A percentile compares a stretch with the other conserved stretches of the same genome.
Conservation (phyloP, 1,139 yeast genomes). For the Blastobotrys serpentis region DNA sequence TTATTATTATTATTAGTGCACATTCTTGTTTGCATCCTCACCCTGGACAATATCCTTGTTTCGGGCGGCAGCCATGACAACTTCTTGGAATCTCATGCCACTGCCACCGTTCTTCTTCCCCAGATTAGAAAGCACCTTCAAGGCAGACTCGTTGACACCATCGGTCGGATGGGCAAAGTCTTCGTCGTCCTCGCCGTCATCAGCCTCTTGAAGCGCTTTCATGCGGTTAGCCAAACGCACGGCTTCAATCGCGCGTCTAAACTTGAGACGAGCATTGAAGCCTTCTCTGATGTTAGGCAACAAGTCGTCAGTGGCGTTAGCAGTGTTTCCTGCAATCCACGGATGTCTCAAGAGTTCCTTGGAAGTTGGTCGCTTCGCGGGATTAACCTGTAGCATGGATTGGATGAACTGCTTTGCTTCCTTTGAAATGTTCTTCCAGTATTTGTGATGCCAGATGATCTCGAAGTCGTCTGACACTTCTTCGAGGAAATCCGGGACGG, state of each 20-base stretch:
- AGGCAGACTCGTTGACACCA: conserved; percentile 4
- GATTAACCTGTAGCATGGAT: conserved; percentile 63
- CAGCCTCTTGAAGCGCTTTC: conserved; percentile 51
- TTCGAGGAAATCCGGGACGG: conserved; percentile 70
- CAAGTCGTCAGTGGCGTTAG: conserved; percentile 53
- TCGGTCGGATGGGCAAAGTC: conserved; percentile 43
- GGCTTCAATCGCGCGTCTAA: conserved; percentile 81
- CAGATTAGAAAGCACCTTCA: conserved; percentile 2
- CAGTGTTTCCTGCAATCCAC: conserved; percentile 56
- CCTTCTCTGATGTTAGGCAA: conserved; percentile 70
- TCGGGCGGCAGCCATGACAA: conserved; percentile 68
- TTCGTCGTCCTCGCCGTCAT: conserved; percentile 49
- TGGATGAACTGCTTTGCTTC: conserved; percentile 75
- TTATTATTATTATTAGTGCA: not conserved
- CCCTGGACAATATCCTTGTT: conserved; percentile 50
- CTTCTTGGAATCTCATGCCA: conserved; percentile 61
- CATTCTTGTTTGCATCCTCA: conserved; percentile 19
- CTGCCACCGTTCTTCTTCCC: conserved; percentile 9
- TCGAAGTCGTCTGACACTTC: conserved; percentile 68
- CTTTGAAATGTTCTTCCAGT: conserved; percentile 76
- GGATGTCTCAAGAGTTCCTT: conserved; percentile 59
- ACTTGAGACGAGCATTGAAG: conserved; percentile 80
- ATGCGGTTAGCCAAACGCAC: conserved; percentile 75
- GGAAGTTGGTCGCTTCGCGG: conserved; percentile 66
- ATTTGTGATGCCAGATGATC: conserved; percentile 80